Conservation (phyloP, 228 moss, liverwort and hornwort species). For the Sphagnum magellanicum region DNA sequence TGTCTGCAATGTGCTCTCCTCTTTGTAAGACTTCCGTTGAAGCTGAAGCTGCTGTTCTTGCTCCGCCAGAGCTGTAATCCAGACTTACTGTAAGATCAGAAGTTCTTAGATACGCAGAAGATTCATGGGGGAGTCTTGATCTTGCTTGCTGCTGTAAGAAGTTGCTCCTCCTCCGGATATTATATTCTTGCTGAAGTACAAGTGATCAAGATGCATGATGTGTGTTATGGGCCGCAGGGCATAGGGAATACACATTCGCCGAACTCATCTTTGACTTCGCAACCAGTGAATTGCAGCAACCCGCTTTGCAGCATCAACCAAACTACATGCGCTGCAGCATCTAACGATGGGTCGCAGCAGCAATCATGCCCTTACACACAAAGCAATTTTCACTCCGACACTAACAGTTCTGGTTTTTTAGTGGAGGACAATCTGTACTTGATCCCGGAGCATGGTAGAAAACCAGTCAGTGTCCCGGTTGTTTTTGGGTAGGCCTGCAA, state of each 20-base stretch:
- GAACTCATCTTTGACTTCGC: conserved; percentile 29
- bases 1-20: too few species aligned
- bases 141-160: neutral
- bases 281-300: conserved; percentile 35
- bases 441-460: conserved; percentile 33
- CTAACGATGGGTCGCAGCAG: conserved; percentile 13
- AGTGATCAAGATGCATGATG: neutral
- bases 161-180: neutral
- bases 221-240: too few species aligned
- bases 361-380: conserved; percentile 57
- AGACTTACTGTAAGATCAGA: neutral
- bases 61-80: neutral
- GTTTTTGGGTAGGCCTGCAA: conserved; percentile 55
- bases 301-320: conserved; percentile 21
- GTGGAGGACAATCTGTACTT: conserved; percentile 70
- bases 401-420: conserved; percentile 57
- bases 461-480: conserved; percentile 27
- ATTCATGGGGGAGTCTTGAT: neutral
- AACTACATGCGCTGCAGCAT: conserved; percentile 7
- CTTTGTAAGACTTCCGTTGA: conserved; percentile 36
- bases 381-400: too few species aligned
- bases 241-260: conserved; percentile 25
- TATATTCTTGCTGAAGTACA: neutral
- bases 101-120: neutral
- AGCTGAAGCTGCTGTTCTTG: neutral